Percentiles rank a stretch among this genome's conserved stretches.
Conservation (phyloP, 2,329 filamentous ascomycete genomes). For the Aaosphaeria pasadenensis region DNA sequence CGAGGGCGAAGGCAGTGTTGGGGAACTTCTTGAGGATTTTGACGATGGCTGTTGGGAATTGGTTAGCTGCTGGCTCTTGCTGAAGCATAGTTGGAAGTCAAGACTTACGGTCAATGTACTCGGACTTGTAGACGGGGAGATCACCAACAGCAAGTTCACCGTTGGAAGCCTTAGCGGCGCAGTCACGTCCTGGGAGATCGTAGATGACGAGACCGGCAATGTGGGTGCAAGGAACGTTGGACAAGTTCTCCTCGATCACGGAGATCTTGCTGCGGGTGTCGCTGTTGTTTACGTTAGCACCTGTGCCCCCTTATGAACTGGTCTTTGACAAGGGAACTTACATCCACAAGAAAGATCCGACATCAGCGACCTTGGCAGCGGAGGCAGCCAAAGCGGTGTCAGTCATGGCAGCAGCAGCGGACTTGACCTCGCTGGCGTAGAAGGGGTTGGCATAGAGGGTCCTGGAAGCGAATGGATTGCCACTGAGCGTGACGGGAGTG, state of each 20-base stretch:
- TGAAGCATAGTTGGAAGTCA: background rate
- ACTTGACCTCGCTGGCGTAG: conserved; percentile 53
- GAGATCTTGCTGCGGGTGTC: conserved; percentile 51
- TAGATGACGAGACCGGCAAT: conserved; percentile 60
- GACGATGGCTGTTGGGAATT: conserved; percentile 44
- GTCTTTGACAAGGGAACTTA: conserved; percentile 26
- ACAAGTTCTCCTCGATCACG: conserved; percentile 49
- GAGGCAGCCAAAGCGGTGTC: conserved; percentile 50
- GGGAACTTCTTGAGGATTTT: conserved; percentile 55
- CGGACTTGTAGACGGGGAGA: conserved; percentile 49
- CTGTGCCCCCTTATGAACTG: background rate
- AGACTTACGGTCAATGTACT: conserved; percentile 50
- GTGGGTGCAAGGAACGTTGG: conserved; percentile 47
- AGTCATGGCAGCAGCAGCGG: conserved; percentile 58
- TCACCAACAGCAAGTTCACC: conserved; percentile 59
- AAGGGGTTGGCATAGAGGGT: conserved; percentile 53
- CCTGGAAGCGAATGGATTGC: conserved; percentile 53
- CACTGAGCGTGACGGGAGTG: conserved; percentile 40
- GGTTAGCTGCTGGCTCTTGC: background rate
- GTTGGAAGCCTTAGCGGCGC: conserved; percentile 63
- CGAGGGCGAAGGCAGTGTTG: conserved; percentile 34
- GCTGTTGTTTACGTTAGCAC: conserved; percentile 32
- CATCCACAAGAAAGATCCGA: conserved; percentile 56
- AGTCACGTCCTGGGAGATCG: conserved; percentile 64
- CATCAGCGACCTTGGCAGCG: conserved; percentile 46